Conservation (phyloP, 208 protist genomes). For the Acanthamoeba royreba region DNA sequence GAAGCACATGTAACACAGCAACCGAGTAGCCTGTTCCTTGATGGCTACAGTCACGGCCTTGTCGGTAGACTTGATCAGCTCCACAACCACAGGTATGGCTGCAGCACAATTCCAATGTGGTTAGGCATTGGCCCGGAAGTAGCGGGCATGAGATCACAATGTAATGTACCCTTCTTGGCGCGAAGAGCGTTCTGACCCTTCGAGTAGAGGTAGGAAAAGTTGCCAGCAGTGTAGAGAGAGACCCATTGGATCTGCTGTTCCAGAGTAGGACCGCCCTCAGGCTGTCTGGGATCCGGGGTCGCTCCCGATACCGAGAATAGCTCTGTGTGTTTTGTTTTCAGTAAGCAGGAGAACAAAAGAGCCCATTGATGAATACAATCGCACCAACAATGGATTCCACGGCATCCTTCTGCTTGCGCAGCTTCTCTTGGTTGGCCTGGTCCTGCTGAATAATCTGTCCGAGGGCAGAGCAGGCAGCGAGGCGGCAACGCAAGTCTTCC, state of each 20-base stretch:
- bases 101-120: not conserved
- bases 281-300: not conserved
- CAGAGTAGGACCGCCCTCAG: not conserved
- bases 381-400: not conserved
- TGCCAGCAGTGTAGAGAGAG: not conserved
- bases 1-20: constrained; percentile 2
- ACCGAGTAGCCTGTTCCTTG: not conserved
- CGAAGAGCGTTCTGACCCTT: not conserved
- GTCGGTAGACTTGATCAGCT: not conserved
- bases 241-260: not conserved
- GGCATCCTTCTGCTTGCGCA: not conserved
- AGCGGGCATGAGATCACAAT: not conserved
- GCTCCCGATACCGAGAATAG: not conserved
- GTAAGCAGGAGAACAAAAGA: too few relatives aligned
- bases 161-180: not conserved
- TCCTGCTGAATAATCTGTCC: not conserved
- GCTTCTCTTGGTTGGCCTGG: not conserved
- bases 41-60: not conserved
- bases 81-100: not conserved
- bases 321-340: too few relatives aligned
- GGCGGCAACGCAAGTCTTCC: not conserved
- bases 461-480: not conserved
- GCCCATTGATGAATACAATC: not conserved
- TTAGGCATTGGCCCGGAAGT: not conserved
- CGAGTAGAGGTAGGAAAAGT: not conserved